phyloP scores from a whole-genome alignment of 306 rosid genomes.

The Mimosa pudica region DNA sequence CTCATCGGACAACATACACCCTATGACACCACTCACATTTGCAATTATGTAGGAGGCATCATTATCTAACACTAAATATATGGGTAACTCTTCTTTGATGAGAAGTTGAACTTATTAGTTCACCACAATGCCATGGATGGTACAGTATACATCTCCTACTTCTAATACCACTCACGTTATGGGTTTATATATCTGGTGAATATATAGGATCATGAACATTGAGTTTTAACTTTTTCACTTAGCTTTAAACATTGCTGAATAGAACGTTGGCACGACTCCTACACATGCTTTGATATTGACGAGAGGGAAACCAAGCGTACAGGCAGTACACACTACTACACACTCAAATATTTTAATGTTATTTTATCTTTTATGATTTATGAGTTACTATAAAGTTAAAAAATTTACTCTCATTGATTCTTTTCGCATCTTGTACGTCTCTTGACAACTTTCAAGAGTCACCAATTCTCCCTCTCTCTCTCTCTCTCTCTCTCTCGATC shows the following conservation, averaged over 20 bases:
- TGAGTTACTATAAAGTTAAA: background rate
- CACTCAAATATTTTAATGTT: background rate
- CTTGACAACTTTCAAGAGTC: constrained; percentile 69
- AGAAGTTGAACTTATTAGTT: too few relatives aligned
- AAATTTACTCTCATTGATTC: constrained; percentile 27
- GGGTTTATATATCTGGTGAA: too few relatives aligned
- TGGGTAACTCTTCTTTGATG: too few relatives aligned
- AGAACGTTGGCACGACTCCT: background rate
- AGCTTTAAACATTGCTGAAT: background rate
- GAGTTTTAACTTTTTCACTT: background rate
- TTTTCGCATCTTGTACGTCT: constrained; percentile 43
- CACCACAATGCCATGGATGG: too few relatives aligned
- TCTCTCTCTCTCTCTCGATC: too few relatives aligned
- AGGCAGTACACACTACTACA: background rate
- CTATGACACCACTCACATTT: too few relatives aligned
- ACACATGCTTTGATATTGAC: background rate
- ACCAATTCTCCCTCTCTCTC: background rate
- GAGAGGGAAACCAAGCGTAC: background rate
- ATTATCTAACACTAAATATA: too few relatives aligned
- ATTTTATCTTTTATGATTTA: background rate
- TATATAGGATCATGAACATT: too few relatives aligned
- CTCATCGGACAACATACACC: too few relatives aligned
- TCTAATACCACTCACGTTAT: too few relatives aligned
- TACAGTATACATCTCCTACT: too few relatives aligned
- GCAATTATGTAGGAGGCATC: too few relatives aligned